A percentile compares a stretch with the other conserved stretches of the same genome.
Evolutionary conservation across 805 yeast genomes (phyloP).

Genomic region (Blastobotrys muscicola): DNA sequence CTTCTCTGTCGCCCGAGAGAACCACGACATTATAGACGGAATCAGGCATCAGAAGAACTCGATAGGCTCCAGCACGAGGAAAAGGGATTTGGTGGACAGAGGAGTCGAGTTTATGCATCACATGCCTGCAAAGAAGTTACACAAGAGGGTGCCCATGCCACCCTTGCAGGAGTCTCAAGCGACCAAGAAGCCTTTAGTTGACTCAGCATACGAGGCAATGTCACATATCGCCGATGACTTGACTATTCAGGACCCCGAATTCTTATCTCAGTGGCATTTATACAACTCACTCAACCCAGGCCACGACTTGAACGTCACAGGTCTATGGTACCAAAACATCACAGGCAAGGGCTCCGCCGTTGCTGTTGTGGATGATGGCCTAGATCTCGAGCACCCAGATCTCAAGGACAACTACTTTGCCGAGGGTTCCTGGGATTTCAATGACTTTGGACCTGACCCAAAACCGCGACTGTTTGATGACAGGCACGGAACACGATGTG

Average conservation of each 20-base stretch:
- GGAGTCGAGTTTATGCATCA: constrained; percentile 32
- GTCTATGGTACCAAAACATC: constrained; percentile 72
- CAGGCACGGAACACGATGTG: constrained; percentile 94
- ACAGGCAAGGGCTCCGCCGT: constrained; percentile 71
- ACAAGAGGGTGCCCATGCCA: constrained; percentile 13
- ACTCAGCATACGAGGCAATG: constrained; percentile 9
- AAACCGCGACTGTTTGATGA: constrained; percentile 74
- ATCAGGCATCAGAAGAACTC: constrained; percentile 8
- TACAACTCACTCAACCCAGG: constrained; percentile 65
- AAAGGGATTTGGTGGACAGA: constrained; percentile 23
- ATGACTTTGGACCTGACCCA: constrained; percentile 65
- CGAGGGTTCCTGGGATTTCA: constrained; percentile 91
- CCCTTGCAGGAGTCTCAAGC: not conserved
- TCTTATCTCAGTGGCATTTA: constrained; percentile 86
- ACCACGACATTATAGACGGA: constrained; percentile 16
- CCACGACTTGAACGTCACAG: constrained; percentile 77
- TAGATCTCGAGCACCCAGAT: constrained; percentile 75
- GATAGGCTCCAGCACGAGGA: constrained; percentile 12
- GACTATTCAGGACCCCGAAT: constrained; percentile 73
- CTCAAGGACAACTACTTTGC: constrained; percentile 47
- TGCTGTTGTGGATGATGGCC: constrained; percentile 90
- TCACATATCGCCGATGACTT: constrained; percentile 38
- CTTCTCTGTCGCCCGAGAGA: constrained; percentile 40
- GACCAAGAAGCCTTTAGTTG: constrained; percentile 6
- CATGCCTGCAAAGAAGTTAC: constrained; percentile 9